A percentile compares a stretch with the other conserved stretches of the same genome.
phyloP scores from a whole-genome alignment of 2,329 filamentous ascomycete genomes.

The Aspergillus pseudoglaucus region DNA sequence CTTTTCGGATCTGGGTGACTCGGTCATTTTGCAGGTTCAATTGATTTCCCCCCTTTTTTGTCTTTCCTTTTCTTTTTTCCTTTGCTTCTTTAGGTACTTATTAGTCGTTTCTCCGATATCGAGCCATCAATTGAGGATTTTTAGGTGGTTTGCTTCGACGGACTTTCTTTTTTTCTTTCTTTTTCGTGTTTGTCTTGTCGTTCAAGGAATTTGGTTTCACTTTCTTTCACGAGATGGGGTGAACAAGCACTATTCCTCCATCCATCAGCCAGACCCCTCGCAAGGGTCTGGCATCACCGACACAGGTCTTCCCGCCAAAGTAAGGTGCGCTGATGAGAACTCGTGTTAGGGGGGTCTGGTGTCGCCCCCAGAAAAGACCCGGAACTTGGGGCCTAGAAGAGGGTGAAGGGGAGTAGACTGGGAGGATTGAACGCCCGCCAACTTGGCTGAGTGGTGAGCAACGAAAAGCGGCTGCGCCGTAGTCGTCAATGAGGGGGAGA shows the following conservation, averaged over 20 bases:
- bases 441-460: constrained; percentile 65
- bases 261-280: constrained; percentile 39
- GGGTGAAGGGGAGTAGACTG: constrained; percentile 72
- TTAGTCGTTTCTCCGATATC: background rate
- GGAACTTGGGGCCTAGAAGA: constrained; percentile 84
- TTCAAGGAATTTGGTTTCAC: constrained; percentile 6
- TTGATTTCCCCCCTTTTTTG: background rate
- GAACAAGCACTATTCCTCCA: constrained; percentile 25
- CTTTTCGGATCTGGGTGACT: constrained; percentile 59
- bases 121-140: background rate
- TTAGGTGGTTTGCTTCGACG: background rate
- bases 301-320: constrained; percentile 32
- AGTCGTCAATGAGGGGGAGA: constrained; percentile 16
- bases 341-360: constrained; percentile 94
- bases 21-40: constrained; percentile 34
- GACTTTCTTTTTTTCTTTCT: background rate
- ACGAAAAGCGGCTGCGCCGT: constrained; percentile 38
- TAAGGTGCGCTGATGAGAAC: constrained; percentile 23
- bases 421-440: constrained; percentile 74
- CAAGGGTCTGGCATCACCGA: constrained; percentile 36
- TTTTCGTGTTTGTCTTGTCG: constrained; percentile 3
- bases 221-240: constrained; percentile 8
- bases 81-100: constrained; percentile 1
- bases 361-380: constrained; percentile 95
- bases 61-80: background rate